Evolutionary conservation across 176 grass and related monocot species (phyloP), one percentile per base, ranked within the genome.

Genomic region (Panicum miliaceum): DNA sequence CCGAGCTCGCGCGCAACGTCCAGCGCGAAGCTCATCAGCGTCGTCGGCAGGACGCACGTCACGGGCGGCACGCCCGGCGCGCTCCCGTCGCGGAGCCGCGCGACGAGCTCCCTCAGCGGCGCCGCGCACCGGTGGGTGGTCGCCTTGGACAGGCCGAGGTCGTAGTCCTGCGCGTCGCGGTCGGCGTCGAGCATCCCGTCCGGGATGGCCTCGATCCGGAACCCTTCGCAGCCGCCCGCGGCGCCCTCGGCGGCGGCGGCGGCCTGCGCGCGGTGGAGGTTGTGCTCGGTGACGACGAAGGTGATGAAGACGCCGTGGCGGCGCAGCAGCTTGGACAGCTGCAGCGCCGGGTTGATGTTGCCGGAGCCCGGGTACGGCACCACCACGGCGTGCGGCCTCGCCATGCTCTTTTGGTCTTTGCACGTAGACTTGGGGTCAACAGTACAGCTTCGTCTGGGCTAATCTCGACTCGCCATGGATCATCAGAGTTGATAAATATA

Each of bases 241-340:
- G 34, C 58, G 9, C 8, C 15, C 10, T 1, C 3, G 1, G 0
- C 45, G 11, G 26, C 38, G 1, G 26, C 59, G 5, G 71, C n/a
- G 20, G 38, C 7, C 18, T 19, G 12, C 16, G 0, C 47, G 37
- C 74, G 70, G 6, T 57, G 71, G 71, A 91, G 89, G 84, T 87
- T 91, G 89, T 87, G 84, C 64, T 91, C 84, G 19, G 92, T 91
- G 81, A 71, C 79, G 61, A 92, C 84, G 77, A 94, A 92, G 72
- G 92, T 92, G 87, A 94, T 14, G 66, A 79, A 76, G 70, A 84
- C 76, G 85, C 89, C 89, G 8, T 32, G 41, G 81, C 9, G 63
- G 81, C 54, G 85, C 4, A 91, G 89, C 6, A 73, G 69, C 61
- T 81, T 74, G 85, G 89, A 25, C 23, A 91, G 68, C 76, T 91